Evolutionary conservation across 345 rosid species (phyloP).

Genomic region (Melaleuca alternifolia): DNA sequence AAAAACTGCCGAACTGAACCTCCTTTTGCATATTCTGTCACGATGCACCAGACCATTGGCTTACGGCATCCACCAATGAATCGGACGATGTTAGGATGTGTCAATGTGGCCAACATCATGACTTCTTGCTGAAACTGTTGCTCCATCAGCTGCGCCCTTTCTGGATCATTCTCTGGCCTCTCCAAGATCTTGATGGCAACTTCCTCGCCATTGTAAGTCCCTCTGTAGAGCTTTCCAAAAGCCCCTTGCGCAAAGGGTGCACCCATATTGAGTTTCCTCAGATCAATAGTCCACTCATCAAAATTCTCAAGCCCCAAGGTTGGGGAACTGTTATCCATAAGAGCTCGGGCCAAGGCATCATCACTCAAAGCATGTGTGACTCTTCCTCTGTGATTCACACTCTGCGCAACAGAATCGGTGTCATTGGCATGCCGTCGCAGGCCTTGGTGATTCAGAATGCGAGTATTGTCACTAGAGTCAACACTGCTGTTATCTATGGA

Average conservation of each 20-base stretch:
- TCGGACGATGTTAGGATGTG: constrained; percentile 29
- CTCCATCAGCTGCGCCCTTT: constrained; percentile 25
- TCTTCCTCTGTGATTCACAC: constrained; percentile 25
- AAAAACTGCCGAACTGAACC: constrained; percentile 34
- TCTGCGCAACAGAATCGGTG: constrained; percentile 16
- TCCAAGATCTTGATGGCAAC: constrained; percentile 39
- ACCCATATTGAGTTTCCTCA: constrained; percentile 33
- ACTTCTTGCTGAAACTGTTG: constrained; percentile 42
- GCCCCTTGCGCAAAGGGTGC: constrained; percentile 36
- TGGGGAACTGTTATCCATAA: constrained; percentile 23
- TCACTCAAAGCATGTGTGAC: constrained; percentile 26
- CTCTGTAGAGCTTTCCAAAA: constrained; percentile 38
- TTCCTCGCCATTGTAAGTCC: constrained; percentile 32
- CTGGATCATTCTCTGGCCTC: constrained; percentile 30
- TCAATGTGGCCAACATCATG: constrained; percentile 32
- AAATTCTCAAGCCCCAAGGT: constrained; percentile 22
- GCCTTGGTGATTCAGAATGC: constrained; percentile 36
- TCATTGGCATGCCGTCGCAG: constrained; percentile 19
- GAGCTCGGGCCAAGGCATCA: constrained; percentile 29
- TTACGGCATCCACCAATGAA: constrained; percentile 33
- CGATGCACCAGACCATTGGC: constrained; percentile 40
- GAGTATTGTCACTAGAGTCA: constrained; percentile 33
- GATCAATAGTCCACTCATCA: constrained; percentile 31
- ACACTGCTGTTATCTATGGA: constrained; percentile 32
- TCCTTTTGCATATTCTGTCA: constrained; percentile 36